Conservation (phyloP, 345 rosid genomes). For the Eucalyptus pumila region DNA sequence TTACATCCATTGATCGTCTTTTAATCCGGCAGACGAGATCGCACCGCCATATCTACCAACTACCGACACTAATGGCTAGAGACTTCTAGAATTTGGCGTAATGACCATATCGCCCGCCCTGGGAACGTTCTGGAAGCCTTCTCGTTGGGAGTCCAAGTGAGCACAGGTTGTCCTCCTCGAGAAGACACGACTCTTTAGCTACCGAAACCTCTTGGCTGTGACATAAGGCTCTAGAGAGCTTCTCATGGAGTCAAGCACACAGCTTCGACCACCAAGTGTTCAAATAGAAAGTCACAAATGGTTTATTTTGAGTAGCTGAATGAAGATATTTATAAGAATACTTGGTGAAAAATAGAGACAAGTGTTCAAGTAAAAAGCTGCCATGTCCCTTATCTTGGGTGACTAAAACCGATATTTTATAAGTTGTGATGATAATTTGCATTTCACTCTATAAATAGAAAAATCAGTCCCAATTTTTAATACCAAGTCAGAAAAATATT, state of each 20-base stretch:
- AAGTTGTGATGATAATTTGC: background rate
- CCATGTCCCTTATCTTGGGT: background rate
- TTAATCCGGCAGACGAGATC: accelerated
- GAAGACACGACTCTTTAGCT: no score
- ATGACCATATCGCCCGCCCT: no score
- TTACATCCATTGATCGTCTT: no score
- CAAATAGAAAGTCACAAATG: background rate
- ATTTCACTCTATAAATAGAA: background rate
- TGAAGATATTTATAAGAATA: background rate
- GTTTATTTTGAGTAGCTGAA: background rate
- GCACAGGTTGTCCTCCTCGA: accelerated
- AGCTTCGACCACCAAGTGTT: background rate
- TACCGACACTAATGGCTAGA: no score
- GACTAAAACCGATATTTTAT: background rate
- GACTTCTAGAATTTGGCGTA: no score
- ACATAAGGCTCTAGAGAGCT: slow-evolving; percentile 62
- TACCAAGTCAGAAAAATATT: background rate
- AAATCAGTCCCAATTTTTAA: background rate
- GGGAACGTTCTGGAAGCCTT: no score
- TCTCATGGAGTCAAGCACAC: slow-evolving; percentile 28
- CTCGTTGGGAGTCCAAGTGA: no score
- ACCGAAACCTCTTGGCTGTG: no score
- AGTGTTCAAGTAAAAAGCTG: background rate
- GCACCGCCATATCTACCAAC: no score
- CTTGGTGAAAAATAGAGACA: background rate